Percentiles rank a stretch among this genome's conserved stretches.
Evolutionary conservation across 371 early-diverging fungal genomes (phyloP).

Genomic region (Mucor plumbeus): DNA sequence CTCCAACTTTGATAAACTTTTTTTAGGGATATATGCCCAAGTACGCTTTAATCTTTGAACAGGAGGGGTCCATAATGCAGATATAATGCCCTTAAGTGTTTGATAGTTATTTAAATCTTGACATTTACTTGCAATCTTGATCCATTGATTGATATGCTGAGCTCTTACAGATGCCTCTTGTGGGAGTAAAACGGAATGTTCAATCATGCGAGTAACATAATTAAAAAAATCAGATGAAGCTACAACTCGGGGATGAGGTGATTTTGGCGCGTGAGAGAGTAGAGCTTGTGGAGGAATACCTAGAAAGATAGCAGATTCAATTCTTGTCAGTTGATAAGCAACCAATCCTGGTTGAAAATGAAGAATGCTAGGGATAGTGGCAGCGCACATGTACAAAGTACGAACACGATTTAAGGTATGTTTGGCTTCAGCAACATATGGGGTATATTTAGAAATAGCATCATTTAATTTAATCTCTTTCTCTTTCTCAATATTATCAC

Average conservation of each 20-base stretch:
- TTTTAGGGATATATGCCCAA: conserved; percentile 79
- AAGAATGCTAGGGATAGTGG: conserved; percentile 65
- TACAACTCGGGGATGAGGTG: conserved; percentile 71
- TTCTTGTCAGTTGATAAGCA: conserved; percentile 76
- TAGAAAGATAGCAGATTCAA: conserved; percentile 74
- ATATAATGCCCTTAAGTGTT: conserved; percentile 75
- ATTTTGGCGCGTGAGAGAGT: conserved; percentile 68
- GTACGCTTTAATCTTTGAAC: conserved; percentile 77
- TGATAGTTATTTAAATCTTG: conserved; percentile 75
- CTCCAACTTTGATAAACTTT: conserved; percentile 66
- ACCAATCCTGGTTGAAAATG: conserved; percentile 71
- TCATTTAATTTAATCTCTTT: conserved; percentile 8
- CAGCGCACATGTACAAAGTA: conserved; percentile 61
- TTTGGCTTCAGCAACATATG: conserved; percentile 52
- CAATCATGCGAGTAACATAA: conserved; percentile 77
- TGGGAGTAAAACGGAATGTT: conserved; percentile 71
- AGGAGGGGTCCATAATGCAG: conserved; percentile 78
- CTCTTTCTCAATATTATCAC: conserved; percentile 40
- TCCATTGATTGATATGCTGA: conserved; percentile 74
- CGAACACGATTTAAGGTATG: conserved; percentile 62
- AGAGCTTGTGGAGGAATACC: conserved; percentile 72
- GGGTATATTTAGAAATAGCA: conserved; percentile 51
- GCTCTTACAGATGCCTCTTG: conserved; percentile 69
- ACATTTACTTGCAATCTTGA: conserved; percentile 71
- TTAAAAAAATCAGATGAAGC: conserved; percentile 86